Percentiles rank a stretch among this genome's conserved stretches.
Evolutionary conservation across 2,329 filamentous ascomycete genomes (phyloP).

Genomic region (Furcasterigmium furcatum): DNA sequence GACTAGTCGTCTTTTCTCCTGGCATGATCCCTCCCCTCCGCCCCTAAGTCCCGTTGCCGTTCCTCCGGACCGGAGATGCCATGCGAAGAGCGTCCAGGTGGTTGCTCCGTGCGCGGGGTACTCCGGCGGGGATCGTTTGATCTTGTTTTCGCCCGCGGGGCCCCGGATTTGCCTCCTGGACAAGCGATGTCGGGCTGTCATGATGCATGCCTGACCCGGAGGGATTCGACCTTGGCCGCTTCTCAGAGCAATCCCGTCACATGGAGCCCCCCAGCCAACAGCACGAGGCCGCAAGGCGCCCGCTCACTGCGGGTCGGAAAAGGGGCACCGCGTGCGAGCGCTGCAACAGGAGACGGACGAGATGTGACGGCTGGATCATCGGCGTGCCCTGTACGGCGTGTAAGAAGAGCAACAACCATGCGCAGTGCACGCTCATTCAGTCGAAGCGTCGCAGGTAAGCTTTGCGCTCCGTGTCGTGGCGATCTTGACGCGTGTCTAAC

Average conservation of each 20-base stretch:
- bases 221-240: neutral
- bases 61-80: too few species aligned
- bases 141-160: too few species aligned
- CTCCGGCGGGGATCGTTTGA: too few species aligned
- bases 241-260: neutral
- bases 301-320: neutral
- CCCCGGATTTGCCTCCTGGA: too few species aligned
- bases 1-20: too few species aligned
- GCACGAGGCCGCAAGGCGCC: neutral
- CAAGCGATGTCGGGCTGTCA: too few species aligned
- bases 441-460: neutral
- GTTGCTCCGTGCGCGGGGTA: neutral
- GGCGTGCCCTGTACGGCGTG: conserved; percentile 1
- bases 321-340: conserved; percentile 2
- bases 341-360: conserved; percentile 1
- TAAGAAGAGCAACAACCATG: neutral
- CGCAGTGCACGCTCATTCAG: neutral
- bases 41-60: too few species aligned
- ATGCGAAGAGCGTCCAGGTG: too few species aligned
- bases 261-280: neutral
- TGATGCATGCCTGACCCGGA: too few species aligned
- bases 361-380: neutral
- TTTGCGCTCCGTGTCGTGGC: too few species aligned
- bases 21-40: too few species aligned
- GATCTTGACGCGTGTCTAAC: too few species aligned